A percentile compares a stretch with the other conserved stretches of the same genome.
These are phyloP conservation scores for Boletus rufocinnamomeus DNA, from an alignment of 768 basidiomycete species.

Conservation along the genomic window DNA sequence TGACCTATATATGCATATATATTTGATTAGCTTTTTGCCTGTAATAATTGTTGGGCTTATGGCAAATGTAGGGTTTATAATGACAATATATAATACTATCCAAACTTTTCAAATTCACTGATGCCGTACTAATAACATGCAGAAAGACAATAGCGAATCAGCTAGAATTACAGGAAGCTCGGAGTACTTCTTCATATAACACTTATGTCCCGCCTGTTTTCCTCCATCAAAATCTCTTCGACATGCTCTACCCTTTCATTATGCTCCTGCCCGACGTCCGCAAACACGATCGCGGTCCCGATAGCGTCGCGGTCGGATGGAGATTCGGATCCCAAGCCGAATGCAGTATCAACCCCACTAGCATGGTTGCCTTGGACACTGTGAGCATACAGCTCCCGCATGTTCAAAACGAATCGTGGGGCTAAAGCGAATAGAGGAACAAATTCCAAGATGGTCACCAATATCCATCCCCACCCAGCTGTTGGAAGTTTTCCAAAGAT, in stretches of 20 bases:
- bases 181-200: not conserved
- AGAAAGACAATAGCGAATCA: no score
- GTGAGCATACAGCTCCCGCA: constrained; percentile 8
- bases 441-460: not conserved
- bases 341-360: constrained; percentile 3
- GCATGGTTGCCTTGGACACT: not conserved
- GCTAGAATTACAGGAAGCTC: no score
- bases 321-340: constrained; percentile 7
- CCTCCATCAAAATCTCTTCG: not conserved
- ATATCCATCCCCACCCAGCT: not conserved
- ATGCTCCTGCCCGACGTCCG: not conserved
- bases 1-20: no score
- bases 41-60: no score
- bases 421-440: not conserved
- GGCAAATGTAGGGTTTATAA: no score
- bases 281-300: not conserved
- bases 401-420: constrained; percentile 10
- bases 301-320: not conserved
- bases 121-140: no score
- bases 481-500: not conserved
- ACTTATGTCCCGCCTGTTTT: not conserved
- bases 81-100: no score
- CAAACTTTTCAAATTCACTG: no score
- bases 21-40: no score
- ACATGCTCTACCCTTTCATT: not conserved